Evolutionary conservation across 139 green algal genomes (phyloP).

Genomic region (Chlamydomonas asymmetrica): DNA sequence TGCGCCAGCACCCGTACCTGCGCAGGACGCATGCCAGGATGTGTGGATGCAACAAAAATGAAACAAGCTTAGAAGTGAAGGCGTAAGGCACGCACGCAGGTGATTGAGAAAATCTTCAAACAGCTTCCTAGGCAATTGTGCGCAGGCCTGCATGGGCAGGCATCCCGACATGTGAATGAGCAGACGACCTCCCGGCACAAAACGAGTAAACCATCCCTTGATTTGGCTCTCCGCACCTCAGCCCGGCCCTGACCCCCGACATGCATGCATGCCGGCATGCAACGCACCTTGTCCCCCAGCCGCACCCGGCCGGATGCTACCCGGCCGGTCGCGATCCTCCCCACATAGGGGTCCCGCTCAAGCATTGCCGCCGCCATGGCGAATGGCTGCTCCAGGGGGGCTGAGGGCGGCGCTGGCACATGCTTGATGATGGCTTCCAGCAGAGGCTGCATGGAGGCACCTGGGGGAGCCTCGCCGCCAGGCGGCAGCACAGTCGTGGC

Average conservation of each 20-base stretch:
- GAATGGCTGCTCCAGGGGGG: constrained; percentile 55
- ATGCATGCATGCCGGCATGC: too few relatives aligned
- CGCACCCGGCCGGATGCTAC: constrained; percentile 61
- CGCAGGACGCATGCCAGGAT: not conserved
- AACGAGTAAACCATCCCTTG: too few relatives aligned
- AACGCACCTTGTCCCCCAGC: constrained; percentile 70
- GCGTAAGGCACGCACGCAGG: too few relatives aligned
- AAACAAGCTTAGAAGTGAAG: too few relatives aligned
- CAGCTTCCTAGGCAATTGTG: not conserved
- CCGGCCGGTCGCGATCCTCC: constrained; percentile 78
- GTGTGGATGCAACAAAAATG: too few relatives aligned
- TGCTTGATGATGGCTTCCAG: constrained; percentile 75
- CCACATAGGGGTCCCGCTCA: constrained; percentile 80
- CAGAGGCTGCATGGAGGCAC: constrained; percentile 69
- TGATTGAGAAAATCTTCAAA: too few relatives aligned
- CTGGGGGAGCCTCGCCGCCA: constrained; percentile 2
- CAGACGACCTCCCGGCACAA: too few relatives aligned
- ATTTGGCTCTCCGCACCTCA: too few relatives aligned
- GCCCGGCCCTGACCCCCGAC: too few relatives aligned
- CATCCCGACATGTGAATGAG: too few relatives aligned
- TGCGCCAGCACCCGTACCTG: constrained; percentile 29
- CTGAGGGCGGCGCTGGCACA: constrained; percentile 66
- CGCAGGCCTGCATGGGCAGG: constrained; percentile 30
- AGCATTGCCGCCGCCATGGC: constrained; percentile 85
- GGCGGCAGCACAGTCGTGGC: constrained; percentile 43